Base-by-base conservation (phyloP, 1,284 basidiomycete species). In the Cystobasidium slooffiae region DNA sequence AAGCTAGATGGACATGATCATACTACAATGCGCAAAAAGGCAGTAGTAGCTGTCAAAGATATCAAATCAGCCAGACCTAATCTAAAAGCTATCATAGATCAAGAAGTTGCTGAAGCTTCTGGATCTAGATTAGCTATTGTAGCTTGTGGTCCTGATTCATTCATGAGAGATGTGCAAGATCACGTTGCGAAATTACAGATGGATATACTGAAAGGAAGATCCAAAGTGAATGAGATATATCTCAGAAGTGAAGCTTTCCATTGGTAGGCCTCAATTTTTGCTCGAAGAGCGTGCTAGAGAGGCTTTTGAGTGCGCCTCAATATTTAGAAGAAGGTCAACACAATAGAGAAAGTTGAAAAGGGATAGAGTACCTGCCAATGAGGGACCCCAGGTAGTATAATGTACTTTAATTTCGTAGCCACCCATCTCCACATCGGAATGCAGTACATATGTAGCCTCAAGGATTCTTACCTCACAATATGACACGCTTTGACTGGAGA, bases 211-310 rank as follows among this genome's bases (percentile, higher is more conserved):
- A 31, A 18, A 3, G 68, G 68, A 18, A 62, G 14, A 47, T 59
- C 53, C 1, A 62, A 47, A 16, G 20, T 61, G 3, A 70, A 43
- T n/a, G 68, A 70, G 56, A 16, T 70, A 18, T 70, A 70, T 24
- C 41, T 61, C 6, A 61, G 68, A 51, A 61, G 56, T 24, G 68
- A 70, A 52, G 69, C 69, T 49, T 64, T 61, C 49, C 69, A 72
- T 52, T 64, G 61, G 69, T 64, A 58, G 41, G 31, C 12, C 16
- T 39, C 3, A 16, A 6, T 4, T 10, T 18, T 63, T 7, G n/a
- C 6, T 39, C 10, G 56, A 16, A 43, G 4, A 59, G 31, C 31
- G 31, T 31, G 31, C 31, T 31, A 31, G n/a, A 31, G 31, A 31
- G 31, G n/a, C n/a, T n/a, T n/a, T n/a, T n/a, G n/a, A n/a, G n/a